Evolutionary conservation across 495 filamentous ascomycete genomes (phyloP).

Genomic region (Achaetomiella virescens): DNA sequence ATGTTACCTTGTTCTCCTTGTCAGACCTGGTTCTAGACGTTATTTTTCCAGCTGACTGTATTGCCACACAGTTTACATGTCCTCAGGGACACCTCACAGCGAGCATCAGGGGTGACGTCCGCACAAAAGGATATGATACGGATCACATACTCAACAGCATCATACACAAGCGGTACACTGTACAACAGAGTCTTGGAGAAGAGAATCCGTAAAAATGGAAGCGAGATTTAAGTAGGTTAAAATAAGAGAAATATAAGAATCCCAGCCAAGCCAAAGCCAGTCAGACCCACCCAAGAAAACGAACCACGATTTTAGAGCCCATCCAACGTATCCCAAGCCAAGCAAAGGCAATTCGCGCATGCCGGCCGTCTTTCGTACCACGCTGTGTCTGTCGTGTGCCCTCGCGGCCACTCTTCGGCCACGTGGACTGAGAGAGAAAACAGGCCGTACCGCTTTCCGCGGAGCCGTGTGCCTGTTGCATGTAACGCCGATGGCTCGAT

Average conservation of each 20-base stretch:
- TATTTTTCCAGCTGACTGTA: no score
- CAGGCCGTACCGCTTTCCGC: conserved; percentile 1
- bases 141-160: not conserved
- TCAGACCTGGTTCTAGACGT: no score
- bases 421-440: not conserved
- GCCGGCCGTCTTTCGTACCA: not conserved
- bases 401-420: not conserved
- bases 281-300: conserved; percentile 11
- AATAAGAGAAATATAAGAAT: conserved; percentile 24
- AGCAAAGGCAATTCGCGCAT: conserved; percentile 14
- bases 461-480: conserved; percentile 1
- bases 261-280: conserved; percentile 20
- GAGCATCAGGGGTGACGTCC: not conserved
- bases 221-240: conserved; percentile 13
- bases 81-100: not conserved
- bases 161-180: conserved; percentile 11
- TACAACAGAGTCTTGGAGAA: conserved; percentile 1
- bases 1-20: no score
- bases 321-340: conserved; percentile 31
- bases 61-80: no score
- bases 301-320: conserved; percentile 22
- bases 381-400: not conserved
- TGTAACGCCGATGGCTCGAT: conserved; percentile 20
- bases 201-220: conserved; percentile 1
- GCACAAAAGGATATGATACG: not conserved